Base-by-base conservation (phyloP, 352 stramenopile species). In the Globisporangium iwayamae region DNA sequence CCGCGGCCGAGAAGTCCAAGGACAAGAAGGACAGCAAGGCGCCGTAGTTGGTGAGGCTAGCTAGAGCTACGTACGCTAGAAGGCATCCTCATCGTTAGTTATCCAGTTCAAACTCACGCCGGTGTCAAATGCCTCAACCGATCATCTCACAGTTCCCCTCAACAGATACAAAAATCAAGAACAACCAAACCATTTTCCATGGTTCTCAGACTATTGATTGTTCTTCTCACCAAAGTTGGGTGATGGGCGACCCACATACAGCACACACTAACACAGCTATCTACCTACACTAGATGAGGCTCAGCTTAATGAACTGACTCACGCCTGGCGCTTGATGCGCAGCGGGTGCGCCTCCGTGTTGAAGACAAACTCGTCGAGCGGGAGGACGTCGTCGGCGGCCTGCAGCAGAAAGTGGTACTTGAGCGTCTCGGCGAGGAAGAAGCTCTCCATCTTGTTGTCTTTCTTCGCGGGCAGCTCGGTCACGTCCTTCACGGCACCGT, bases 391-490 rank as follows among this genome's bases (percentile, higher is more conserved):
- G 32, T 90, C 79, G 10, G 88, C 78, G 4, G 73, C 77, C 71
- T 98, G 90, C 9, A 99, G 79, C 54, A 99, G 76, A 73, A 98
- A 99, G 36, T 98, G 76, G 68, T 99, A 99, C 83, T 99, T 99
- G 48, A 99, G 78, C 32, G 97, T 99, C 81, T 99, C 98, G 13
- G 97, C 96, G 38, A 99, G 68, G 73, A 99, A 99, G 76, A 99
- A 99, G 56, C 87, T 98, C 75, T 99, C 96, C 96, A 99, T 98
- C 61, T 94, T 89, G 85, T 99, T 89, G 20, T 98, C 84, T n/a
- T 90, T 82, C 36, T 65, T 55, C 22, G 75, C 56, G 4, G 72
- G 71, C 36, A 89, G 46, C 50, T 87, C 34, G 2, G 70, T 75
- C 25, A 89, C 78, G 60, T 93, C 66, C 25, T 71, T 9, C 43